Evolutionary conservation across 1,139 yeast species (phyloP), one percentile per base, ranked within the genome.

Genomic region (Sugiyamaella pinicola): DNA sequence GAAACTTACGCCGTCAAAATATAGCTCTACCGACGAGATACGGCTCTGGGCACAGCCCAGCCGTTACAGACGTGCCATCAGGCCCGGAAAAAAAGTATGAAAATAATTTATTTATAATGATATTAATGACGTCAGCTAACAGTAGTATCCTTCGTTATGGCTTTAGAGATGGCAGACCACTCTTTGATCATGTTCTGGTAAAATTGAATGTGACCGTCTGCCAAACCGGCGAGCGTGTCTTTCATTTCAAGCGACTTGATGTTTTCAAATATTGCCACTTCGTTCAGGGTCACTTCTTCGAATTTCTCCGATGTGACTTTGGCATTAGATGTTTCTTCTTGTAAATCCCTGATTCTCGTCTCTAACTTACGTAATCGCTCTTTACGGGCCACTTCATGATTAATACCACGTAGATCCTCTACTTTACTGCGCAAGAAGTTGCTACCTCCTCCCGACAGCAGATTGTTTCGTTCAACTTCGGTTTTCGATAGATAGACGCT

Each of bases 241-340:
- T 85, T 85, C 68, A 93, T 76, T 69, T 93, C 98, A 37, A 77
- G 74, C 40, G 87, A 81, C 68, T 90, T 91, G 61, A 88, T 86
- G 37, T 76, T 77, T 62, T 93, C 96, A 77, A 95, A 91, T 58
- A 85, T 80, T 6, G 85, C 83, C 59, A 88, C 87, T 67, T 93
- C 99, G 55, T 79, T 78, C 43, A 82, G 61, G 0, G 85, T 78
- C 57, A 82, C 83, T 51, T 76, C 78, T 60, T 85, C 90, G 64
- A 81, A 84, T 54, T 83, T 84, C 59, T 84, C 85, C 37, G 88
- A 85, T 7, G 88, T 82, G 60, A 81, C 76, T 63, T 83, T 84
- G 12, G 95, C 88, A 50, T 81, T 77, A 21, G 82, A 82, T 44
- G 83, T 77, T 57, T 83, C 88, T 12, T 67, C 66, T 12, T 74